A percentile compares a stretch with the other conserved stretches of the same genome.
These are phyloP conservation scores for Phialophora tarda DNA, from an alignment of 2,329 filamentous ascomycete species.

Conservation along the genomic window DNA sequence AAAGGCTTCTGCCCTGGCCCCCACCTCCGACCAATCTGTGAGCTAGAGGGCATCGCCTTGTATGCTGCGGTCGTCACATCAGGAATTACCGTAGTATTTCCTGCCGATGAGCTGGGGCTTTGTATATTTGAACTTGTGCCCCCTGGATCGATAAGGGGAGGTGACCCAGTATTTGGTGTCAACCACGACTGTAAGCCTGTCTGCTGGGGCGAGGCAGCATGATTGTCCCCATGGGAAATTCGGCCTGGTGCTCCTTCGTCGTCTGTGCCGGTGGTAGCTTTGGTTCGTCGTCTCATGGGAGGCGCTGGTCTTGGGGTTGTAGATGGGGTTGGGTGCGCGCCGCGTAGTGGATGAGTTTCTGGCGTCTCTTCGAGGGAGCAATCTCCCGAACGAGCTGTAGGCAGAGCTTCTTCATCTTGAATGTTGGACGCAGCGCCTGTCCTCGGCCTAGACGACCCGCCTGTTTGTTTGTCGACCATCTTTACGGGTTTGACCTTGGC, in stretches of 20 bases:
- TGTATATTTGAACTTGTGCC: background rate
- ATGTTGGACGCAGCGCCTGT: background rate
- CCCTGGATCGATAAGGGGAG: too few species aligned
- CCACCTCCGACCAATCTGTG: constrained; percentile 26
- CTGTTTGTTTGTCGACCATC: constrained; percentile 7
- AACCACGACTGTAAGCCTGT: constrained; percentile 25
- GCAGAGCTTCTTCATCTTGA: background rate
- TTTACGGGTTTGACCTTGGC: constrained; percentile 32
- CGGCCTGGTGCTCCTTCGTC: background rate
- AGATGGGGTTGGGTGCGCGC: background rate
- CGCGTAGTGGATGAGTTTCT: background rate
- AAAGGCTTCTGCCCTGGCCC: constrained; percentile 28
- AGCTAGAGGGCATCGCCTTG: background rate
- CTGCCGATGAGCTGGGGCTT: background rate
- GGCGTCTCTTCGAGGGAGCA: background rate
- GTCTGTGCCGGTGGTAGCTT: background rate
- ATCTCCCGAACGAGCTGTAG: background rate
- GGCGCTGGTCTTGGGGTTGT: constrained; percentile 35
- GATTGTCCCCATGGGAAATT: background rate
- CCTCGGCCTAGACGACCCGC: background rate
- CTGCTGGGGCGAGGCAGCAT: background rate
- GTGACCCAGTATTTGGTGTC: constrained; percentile 15
- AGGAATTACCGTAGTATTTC: background rate
- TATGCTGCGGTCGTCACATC: background rate
- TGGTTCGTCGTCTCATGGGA: constrained; percentile 22